Conservation (phyloP, 192 early-diverging fungal genomes). For the Coemansia sp. region DNA sequence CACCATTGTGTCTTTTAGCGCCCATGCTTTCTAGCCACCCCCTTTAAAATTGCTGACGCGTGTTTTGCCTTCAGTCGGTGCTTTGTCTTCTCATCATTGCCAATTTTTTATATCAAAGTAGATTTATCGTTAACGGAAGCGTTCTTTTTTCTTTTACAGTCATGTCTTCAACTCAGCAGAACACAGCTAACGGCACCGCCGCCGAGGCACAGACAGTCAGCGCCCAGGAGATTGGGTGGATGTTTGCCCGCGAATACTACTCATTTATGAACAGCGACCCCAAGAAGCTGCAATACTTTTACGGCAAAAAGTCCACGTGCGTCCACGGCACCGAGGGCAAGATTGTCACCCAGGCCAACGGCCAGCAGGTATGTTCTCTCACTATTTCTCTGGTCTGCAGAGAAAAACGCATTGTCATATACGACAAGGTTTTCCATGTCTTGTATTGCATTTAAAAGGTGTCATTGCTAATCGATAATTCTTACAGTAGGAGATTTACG, state of each 20-base stretch:
- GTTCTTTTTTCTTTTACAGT: conserved; percentile 12
- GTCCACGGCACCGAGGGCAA: conserved; percentile 85
- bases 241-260: conserved; percentile 95
- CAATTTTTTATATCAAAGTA: not conserved
- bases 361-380: conserved; percentile 57
- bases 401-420: not conserved
- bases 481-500: conserved; percentile 72
- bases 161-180: conserved; percentile 39
- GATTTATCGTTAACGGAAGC: conserved; percentile 11
- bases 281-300: conserved; percentile 77
- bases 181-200: conserved; percentile 36
- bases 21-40: not conserved
- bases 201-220: conserved; percentile 27
- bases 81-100: not conserved
- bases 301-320: conserved; percentile 79
- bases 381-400: not conserved
- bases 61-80: not conserved
- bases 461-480: not conserved
- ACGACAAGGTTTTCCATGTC: not conserved
- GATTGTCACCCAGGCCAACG: conserved; percentile 58
- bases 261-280: conserved; percentile 87
- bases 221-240: conserved; percentile 80
- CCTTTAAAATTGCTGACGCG: not conserved
- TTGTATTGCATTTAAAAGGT: not conserved
- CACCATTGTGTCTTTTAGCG: not conserved